Percentiles rank a stretch among this genome's conserved stretches.
Evolutionary conservation across 192 early-diverging fungal species (phyloP).

Genomic region (Entomortierella chlamydospora): DNA sequence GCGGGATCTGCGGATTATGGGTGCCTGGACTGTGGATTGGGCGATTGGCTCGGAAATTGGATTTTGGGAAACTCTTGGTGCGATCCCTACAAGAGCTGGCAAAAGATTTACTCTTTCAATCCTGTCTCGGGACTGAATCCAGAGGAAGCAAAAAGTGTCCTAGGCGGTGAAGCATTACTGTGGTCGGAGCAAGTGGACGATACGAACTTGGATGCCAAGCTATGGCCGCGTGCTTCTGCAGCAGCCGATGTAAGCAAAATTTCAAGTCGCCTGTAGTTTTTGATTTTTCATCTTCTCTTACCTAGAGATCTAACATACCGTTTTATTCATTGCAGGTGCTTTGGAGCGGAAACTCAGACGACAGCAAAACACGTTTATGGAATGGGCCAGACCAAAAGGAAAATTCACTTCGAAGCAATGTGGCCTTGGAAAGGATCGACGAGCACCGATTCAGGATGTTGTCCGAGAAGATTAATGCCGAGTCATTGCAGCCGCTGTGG

Average conservation of each 20-base stretch:
- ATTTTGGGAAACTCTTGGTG: slow-evolving; percentile 56
- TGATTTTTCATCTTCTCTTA: background rate
- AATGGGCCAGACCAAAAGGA: slow-evolving; percentile 54
- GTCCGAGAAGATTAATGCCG: slow-evolving; percentile 70
- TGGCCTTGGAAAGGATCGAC: slow-evolving; percentile 73
- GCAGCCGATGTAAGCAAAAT: slow-evolving; percentile 67
- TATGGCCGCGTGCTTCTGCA: slow-evolving; percentile 81
- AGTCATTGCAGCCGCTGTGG: slow-evolving; percentile 82
- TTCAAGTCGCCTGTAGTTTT: too few species aligned
- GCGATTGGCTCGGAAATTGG: slow-evolving; percentile 70
- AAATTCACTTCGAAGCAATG: slow-evolving; percentile 64
- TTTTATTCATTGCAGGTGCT: slow-evolving; percentile 31
- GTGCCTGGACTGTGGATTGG: slow-evolving; percentile 86
- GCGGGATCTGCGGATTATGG: slow-evolving; percentile 72
- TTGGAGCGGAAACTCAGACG: slow-evolving; percentile 71
- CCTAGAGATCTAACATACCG: background rate
- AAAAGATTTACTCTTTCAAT: slow-evolving; percentile 79
- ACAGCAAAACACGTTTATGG: slow-evolving; percentile 58
- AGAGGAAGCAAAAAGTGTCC: slow-evolving; percentile 65
- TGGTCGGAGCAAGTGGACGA: slow-evolving; percentile 81
- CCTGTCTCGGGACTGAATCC: slow-evolving; percentile 63
- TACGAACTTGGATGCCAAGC: slow-evolving; percentile 69
- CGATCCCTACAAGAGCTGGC: slow-evolving; percentile 82
- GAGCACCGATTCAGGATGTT: slow-evolving; percentile 80
- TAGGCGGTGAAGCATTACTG: slow-evolving; percentile 79